Evolutionary conservation across 2,329 filamentous ascomycete genomes (phyloP).

Genomic region (Colletotrichum cuscutae): DNA sequence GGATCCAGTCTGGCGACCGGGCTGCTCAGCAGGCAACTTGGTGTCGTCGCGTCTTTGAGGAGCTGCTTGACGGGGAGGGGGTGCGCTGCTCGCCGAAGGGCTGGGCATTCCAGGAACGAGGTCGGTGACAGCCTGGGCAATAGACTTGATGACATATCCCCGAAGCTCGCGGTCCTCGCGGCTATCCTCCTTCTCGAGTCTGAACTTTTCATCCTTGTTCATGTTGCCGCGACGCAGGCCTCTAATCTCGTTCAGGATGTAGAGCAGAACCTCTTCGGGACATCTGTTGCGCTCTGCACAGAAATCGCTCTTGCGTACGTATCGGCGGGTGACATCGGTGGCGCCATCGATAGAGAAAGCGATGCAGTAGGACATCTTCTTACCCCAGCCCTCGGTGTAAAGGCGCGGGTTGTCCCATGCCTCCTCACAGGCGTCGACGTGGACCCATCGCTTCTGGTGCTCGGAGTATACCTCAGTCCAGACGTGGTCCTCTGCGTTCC

Average conservation of each 20-base stretch:
- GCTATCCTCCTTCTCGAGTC: conserved; percentile 82
- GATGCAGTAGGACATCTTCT: conserved; percentile 96
- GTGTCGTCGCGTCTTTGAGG: conserved; percentile 59
- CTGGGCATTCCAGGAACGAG: conserved; percentile 64
- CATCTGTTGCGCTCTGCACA: conserved; percentile 81
- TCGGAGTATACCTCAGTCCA: conserved; percentile 99
- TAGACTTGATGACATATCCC: conserved; percentile 77
- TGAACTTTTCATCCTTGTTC: conserved; percentile 85
- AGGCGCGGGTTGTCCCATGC: conserved; percentile 94
- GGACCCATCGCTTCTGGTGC: conserved; percentile 93
- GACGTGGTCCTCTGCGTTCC: conserved; percentile 97
- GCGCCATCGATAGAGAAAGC: conserved; percentile 92
- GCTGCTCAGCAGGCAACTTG: conserved; percentile 70
- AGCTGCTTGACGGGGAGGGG: conserved; percentile 36
- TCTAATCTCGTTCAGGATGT: conserved; percentile 93
- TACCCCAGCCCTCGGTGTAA: conserved; percentile 94
- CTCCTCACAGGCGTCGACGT: conserved; percentile 94
- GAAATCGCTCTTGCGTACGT: conserved; percentile 77
- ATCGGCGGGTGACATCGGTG: conserved; percentile 73
- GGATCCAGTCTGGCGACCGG: conserved; percentile 61
- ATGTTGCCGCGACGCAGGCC: conserved; percentile 84
- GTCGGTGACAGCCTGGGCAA: conserved; percentile 77
- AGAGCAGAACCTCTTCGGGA: conserved; percentile 89
- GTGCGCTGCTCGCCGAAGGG: conserved; percentile 37
- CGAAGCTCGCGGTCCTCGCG: conserved; percentile 80